Evolutionary conservation across 371 early-diverging fungal species (phyloP).

Genomic region (Nematocida sp.): DNA sequence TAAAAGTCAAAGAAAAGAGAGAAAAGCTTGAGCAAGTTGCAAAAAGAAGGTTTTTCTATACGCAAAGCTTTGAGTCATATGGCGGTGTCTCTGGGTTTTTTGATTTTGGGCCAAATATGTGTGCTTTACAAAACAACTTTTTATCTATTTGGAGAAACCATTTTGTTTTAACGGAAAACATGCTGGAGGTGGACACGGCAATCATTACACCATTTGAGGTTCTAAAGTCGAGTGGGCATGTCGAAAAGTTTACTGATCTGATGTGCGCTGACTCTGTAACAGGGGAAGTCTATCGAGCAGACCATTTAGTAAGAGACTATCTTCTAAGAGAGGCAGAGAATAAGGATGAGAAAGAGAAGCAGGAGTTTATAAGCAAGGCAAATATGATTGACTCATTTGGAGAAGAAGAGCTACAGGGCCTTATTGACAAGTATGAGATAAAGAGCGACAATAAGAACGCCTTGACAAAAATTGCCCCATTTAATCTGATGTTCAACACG

Average conservation of each 20-base stretch:
- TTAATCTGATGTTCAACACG: constrained; percentile 98
- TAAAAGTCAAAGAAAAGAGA: constrained; percentile 39
- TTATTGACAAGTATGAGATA: constrained; percentile 81
- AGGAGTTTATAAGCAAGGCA: constrained; percentile 71
- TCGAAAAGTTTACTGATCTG: constrained; percentile 96
- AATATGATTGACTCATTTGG: constrained; percentile 71
- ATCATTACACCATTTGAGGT: constrained; percentile 94
- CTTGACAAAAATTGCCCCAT: constrained; percentile 82
- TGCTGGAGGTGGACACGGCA: constrained; percentile 94
- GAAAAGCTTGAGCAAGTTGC: constrained; percentile 64
- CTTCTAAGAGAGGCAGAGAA: constrained; percentile 80
- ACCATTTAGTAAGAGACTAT: constrained; percentile 91
- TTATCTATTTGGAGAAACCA: constrained; percentile 84
- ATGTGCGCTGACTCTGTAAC: constrained; percentile 81
- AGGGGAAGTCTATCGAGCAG: constrained; percentile 92
- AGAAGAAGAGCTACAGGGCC: constrained; percentile 78
- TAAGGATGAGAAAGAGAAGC: constrained; percentile 74
- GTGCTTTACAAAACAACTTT: constrained; percentile 88
- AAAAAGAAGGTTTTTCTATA: constrained; percentile 66
- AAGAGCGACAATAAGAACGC: constrained; percentile 73
- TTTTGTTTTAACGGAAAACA: constrained; percentile 94
- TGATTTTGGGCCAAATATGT: constrained; percentile 94
- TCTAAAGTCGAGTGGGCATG: constrained; percentile 96
- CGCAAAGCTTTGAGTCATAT: constrained; percentile 63
- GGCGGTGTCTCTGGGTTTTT: constrained; percentile 77